phyloP scores from a whole-genome alignment of 495 filamentous ascomycete genomes.

The Hypomontagnella monticulosa region DNA sequence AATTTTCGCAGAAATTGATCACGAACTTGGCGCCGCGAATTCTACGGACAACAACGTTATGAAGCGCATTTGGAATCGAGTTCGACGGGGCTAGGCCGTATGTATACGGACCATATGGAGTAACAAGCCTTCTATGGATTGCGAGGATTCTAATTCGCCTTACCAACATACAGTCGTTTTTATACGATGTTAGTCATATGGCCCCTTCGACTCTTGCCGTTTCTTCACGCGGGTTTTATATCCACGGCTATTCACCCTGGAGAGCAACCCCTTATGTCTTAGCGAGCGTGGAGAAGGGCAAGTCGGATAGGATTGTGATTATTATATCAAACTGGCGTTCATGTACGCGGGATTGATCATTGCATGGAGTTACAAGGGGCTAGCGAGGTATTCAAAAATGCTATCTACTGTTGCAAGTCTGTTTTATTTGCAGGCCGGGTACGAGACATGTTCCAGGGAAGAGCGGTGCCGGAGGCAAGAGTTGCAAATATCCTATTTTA shows the following conservation, averaged over 20 bases:
- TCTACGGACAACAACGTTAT: slow-evolving; percentile 40
- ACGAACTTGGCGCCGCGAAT: slow-evolving; percentile 37
- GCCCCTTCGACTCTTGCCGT: slow-evolving; percentile 2
- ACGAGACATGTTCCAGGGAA: slow-evolving; percentile 22
- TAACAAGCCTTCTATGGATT: background rate
- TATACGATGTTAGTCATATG: background rate
- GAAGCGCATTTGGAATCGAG: slow-evolving; percentile 49
- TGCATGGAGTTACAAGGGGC: slow-evolving; percentile 37
- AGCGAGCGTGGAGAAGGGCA: slow-evolving; percentile 1
- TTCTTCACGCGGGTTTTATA: slow-evolving; percentile 7
- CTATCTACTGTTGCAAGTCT: slow-evolving; percentile 20
- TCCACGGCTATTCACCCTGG: slow-evolving; percentile 8
- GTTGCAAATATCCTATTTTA: slow-evolving; percentile 14
- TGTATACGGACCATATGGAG: background rate
- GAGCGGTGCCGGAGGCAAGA: slow-evolving; percentile 3
- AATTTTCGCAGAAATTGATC: slow-evolving; percentile 48
- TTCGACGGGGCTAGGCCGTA: slow-evolving; percentile 38
- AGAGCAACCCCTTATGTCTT: slow-evolving; percentile 7
- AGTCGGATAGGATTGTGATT: slow-evolving; percentile 23
- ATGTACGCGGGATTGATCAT: slow-evolving; percentile 34
- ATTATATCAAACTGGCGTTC: slow-evolving; percentile 21
- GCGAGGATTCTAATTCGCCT: background rate
- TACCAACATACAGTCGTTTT: slow-evolving; percentile 2
- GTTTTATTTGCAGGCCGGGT: slow-evolving; percentile 18
- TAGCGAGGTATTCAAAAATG: slow-evolving; percentile 35